Evolutionary conservation across 2,329 filamentous ascomycete genomes (phyloP).

Genomic region (Botrytis squamosa): DNA sequence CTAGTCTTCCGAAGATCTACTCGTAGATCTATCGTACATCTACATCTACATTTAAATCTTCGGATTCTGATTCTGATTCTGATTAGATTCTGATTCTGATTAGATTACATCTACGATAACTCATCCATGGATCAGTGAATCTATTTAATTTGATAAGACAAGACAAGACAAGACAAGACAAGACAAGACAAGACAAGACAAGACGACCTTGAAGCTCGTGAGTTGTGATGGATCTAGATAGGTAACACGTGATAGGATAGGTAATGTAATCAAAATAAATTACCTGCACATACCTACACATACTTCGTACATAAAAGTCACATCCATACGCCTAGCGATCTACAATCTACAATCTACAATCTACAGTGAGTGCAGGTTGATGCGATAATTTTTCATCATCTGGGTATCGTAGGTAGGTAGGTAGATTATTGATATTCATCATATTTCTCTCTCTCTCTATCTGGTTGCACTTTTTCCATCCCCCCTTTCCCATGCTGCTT

Average conservation of each 20-base stretch:
- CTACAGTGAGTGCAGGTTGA: background rate
- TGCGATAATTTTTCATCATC: background rate
- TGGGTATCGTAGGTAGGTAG: background rate
- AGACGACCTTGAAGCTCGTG: no score
- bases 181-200: no score
- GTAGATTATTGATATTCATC: background rate
- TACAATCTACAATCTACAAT: background rate
- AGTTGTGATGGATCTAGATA: background rate
- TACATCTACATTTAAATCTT: background rate
- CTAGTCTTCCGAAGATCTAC: no score
- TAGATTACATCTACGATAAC: no score
- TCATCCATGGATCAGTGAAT: no score
- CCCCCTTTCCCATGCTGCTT: background rate
- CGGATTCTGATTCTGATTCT: background rate
- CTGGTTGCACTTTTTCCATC: background rate
- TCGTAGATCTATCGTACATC: background rate
- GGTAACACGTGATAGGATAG: no score
- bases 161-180: no score
- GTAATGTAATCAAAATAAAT: no score
- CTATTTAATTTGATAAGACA: no score
- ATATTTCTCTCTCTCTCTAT: background rate
- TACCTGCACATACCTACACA: no score
- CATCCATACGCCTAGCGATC: background rate
- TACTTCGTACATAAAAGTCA: background rate
- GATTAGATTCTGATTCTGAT: background rate